A percentile compares a stretch with the other conserved stretches of the same genome.
Evolutionary conservation across 129 eudicot species (phyloP).

Genomic region (Arctium lappa): DNA sequence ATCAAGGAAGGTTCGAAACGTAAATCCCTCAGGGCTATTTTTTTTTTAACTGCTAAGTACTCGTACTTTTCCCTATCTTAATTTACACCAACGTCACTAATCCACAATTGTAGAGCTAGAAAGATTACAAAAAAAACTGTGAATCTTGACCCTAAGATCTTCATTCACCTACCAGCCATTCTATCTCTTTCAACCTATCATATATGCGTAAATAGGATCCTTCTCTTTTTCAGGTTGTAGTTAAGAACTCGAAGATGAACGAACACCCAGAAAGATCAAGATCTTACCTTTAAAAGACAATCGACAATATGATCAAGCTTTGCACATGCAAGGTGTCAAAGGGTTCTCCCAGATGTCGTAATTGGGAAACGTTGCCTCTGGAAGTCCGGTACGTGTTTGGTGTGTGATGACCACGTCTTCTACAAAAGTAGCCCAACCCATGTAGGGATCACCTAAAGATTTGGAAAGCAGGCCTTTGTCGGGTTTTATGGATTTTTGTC

Average conservation of each 20-base stretch:
- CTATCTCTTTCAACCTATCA: slow-evolving; percentile 22
- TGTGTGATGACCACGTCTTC: slow-evolving; percentile 90
- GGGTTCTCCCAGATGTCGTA: slow-evolving; percentile 99
- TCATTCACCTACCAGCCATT: background rate
- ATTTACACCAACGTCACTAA: slow-evolving; percentile 25
- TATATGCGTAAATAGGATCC: background rate
- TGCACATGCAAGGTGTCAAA: slow-evolving; percentile 98
- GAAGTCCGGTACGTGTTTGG: slow-evolving; percentile 88
- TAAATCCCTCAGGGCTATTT: slow-evolving; percentile 10
- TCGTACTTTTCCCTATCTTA: slow-evolving; percentile 24
- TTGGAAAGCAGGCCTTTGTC: slow-evolving; percentile 91
- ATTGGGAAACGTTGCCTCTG: slow-evolving; percentile 91
- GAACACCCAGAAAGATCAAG: slow-evolving; percentile 5
- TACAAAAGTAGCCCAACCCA: slow-evolving; percentile 98
- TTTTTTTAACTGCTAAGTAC: background rate
- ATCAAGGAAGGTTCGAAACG: background rate
- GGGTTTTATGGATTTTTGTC: slow-evolving; percentile 82
- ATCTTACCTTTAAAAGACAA: slow-evolving; percentile 5
- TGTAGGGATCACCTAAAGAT: slow-evolving; percentile 96
- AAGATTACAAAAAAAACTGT: slow-evolving; percentile 12
- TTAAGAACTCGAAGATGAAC: background rate
- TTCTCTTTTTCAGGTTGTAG: slow-evolving; percentile 5
- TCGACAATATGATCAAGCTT: slow-evolving; percentile 41
- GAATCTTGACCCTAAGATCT: slow-evolving; percentile 7
- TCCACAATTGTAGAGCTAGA: slow-evolving; percentile 17